A percentile compares a stretch with the other conserved stretches of the same genome.
Evolutionary conservation across 2,329 filamentous ascomycete species (phyloP).

Genomic region (Colletotrichum somersetense): DNA sequence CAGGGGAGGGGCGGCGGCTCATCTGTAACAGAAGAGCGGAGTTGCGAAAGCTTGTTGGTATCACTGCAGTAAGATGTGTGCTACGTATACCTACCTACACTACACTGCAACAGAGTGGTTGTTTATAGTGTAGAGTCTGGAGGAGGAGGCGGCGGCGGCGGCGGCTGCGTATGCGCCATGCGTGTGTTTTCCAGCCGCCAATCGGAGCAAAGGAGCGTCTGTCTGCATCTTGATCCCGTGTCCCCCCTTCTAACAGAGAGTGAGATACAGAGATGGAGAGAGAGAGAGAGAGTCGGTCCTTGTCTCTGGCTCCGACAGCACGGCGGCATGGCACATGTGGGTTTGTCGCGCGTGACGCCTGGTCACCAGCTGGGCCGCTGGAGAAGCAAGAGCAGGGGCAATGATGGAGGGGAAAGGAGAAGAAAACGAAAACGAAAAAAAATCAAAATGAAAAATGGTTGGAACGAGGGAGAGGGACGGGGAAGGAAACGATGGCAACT

Average conservation of each 20-base stretch:
- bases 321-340: slow-evolving; percentile 12
- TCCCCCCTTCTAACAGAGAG: not conserved
- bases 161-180: slow-evolving; percentile 21
- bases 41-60: slow-evolving; percentile 1
- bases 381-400: not conserved
- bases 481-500: not conserved
- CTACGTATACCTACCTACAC: too few species aligned
- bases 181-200: slow-evolving; percentile 20
- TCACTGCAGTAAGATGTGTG: not conserved
- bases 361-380: slow-evolving; percentile 15
- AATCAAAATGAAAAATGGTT: too few species aligned
- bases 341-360: slow-evolving; percentile 18
- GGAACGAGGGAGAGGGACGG: too few species aligned
- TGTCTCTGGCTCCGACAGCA: not conserved
- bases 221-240: not conserved
- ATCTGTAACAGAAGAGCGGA: slow-evolving; percentile 5
- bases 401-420: not conserved
- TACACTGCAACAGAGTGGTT: too few species aligned
- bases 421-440: too few species aligned
- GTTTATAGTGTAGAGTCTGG: not conserved
- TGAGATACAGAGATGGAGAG: too few species aligned
- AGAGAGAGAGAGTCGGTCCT: not conserved
- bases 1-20: slow-evolving; percentile 14
- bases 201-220: slow-evolving; percentile 19
- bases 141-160: slow-evolving; percentile 15